Base-by-base conservation (phyloP, 805 yeast species). In the Suhomyces sp. region DNA sequence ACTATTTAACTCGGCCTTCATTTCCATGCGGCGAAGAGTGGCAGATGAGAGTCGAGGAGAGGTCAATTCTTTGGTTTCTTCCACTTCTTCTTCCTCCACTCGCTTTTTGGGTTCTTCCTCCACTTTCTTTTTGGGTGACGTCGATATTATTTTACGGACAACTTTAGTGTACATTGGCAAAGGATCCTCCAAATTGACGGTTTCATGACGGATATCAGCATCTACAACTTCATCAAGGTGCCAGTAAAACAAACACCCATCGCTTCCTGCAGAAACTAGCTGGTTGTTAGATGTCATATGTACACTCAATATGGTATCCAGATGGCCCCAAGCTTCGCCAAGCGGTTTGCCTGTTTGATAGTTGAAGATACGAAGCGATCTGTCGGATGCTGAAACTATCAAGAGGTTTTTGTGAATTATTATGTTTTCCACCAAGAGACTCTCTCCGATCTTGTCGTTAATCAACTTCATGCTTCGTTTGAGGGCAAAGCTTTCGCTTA, bases 231-330 rank as follows among this genome's bases (percentile, higher is more conserved):
- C 60, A 4, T 41, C 35, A 6, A 69, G 44, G 3, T 59, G 57
- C 87, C 87, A 83, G 6, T 61, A 64, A 54, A 83, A 81, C 48
- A 82, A 61, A 60, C 86, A 82, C 0, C 86, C 87, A 58, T 79
- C 85, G 6, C 67, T 68, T 19, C 85, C 77, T 13, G 81, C 69
- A 0, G 84, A 73, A 1, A 80, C 56, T 26, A 78, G 62, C 13
- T 71, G 61, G 5, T 60, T 54, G 2, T 58, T 59, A 4, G 53
- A 50, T 6, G 57, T 50, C 8, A 69, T 50, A 6, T 66, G 55
- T 17, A 85, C 52, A 0, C 81, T 79, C 12, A 80, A 63, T 5
- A 84, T 74, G 0, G 77, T 65, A 40, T 84, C 76, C 69, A 66
- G 70, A 47, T 72, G 77, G 1, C 76, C 92, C 87, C 87, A 86